These are phyloP conservation scores for Scutellaria minor DNA, from an alignment of 257 asterid species.

Conservation along the genomic window DNA sequence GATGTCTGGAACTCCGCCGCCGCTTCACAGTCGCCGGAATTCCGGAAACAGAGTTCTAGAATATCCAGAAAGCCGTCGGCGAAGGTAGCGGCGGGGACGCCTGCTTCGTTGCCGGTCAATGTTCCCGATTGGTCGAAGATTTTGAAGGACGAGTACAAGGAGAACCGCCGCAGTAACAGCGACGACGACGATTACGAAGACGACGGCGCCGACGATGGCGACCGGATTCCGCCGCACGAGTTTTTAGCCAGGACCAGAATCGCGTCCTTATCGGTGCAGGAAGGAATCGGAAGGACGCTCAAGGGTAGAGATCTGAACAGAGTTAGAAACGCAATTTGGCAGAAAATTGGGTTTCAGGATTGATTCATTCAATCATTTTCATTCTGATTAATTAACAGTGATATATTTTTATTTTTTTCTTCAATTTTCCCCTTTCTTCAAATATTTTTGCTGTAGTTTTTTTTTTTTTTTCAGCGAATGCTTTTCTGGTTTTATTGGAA, in stretches of 20 bases:
- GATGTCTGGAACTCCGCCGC: constrained; percentile 64
- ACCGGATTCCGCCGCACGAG: constrained; percentile 83
- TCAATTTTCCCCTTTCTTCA: neutral
- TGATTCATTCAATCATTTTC: constrained; percentile 31
- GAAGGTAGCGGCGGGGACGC: constrained; percentile 32
- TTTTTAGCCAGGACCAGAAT: constrained; percentile 59
- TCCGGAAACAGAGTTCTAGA: constrained; percentile 39
- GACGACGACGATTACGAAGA: constrained; percentile 48
- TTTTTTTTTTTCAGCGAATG: neutral
- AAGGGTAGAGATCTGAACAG: constrained; percentile 91
- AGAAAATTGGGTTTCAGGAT: constrained; percentile 81
- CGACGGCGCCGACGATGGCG: constrained; percentile 40
- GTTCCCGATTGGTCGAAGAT: constrained; percentile 95
- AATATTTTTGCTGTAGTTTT: neutral
- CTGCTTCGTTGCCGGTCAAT: constrained; percentile 79
- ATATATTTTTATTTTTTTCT: neutral
- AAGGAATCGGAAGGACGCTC: constrained; percentile 81
- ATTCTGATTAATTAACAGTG: constrained; percentile 7
- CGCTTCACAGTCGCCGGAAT: constrained; percentile 62
- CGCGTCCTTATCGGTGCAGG: constrained; percentile 81
- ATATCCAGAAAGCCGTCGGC: constrained; percentile 45
- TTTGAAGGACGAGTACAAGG: constrained; percentile 69
- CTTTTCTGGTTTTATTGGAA: constrained; percentile 35
- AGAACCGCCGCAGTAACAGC: constrained; percentile 52
- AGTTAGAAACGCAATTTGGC: constrained; percentile 92